Evolutionary conservation across 2,329 filamentous ascomycete species (phyloP).

Genomic region (Aspergillus pseudoglaucus): DNA sequence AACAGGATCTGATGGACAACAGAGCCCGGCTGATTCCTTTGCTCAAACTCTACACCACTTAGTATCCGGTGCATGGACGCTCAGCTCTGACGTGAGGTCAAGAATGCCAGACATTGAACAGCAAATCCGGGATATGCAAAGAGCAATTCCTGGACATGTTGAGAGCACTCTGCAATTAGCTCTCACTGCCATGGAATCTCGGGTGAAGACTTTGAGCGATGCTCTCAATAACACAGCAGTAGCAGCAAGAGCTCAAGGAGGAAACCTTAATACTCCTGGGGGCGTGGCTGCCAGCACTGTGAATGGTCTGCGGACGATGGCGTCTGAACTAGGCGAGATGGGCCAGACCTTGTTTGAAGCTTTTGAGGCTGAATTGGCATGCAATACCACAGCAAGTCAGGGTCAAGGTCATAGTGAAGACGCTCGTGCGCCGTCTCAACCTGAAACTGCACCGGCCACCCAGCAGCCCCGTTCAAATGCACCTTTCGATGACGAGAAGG

Average conservation of each 20-base stretch:
- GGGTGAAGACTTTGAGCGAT: constrained; percentile 30
- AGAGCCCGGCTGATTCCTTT: constrained; percentile 25
- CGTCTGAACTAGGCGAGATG: constrained; percentile 35
- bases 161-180: constrained; percentile 30
- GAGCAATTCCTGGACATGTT: constrained; percentile 30
- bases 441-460: not conserved
- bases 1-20: constrained; percentile 8
- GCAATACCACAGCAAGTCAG: constrained; percentile 7
- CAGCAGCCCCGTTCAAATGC: not conserved
- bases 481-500: not conserved
- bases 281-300: constrained; percentile 32
- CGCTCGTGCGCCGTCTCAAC: not conserved
- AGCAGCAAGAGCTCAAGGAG: constrained; percentile 27
- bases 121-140: constrained; percentile 28
- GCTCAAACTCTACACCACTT: constrained; percentile 28
- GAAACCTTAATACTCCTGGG: constrained; percentile 26
- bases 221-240: constrained; percentile 33
- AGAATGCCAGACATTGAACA: constrained; percentile 34
- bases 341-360: constrained; percentile 31
- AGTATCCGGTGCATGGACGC: constrained; percentile 26
- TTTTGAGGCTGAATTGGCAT: constrained; percentile 31
- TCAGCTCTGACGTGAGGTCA: constrained; percentile 31
- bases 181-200: constrained; percentile 29
- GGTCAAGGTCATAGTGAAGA: constrained; percentile 4
- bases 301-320: constrained; percentile 33